Evolutionary conservation across 257 asterid genomes (phyloP).

Genomic region (Datura wrightii): DNA sequence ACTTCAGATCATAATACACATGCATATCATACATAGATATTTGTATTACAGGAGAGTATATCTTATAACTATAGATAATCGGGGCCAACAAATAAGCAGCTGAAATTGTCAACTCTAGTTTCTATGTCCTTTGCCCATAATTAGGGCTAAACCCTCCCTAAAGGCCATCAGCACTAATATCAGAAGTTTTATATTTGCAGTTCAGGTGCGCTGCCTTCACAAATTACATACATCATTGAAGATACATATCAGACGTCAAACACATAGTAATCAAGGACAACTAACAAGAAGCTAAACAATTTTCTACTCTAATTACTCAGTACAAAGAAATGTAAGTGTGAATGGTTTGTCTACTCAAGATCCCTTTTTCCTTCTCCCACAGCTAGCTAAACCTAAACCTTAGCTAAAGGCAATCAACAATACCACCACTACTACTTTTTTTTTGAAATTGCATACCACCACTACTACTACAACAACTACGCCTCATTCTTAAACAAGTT

Average conservation of each 20-base stretch:
- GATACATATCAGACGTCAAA: neutral
- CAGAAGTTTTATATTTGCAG: neutral
- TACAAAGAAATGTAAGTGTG: neutral
- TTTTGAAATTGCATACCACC: neutral
- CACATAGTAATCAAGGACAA: neutral
- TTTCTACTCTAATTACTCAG: neutral
- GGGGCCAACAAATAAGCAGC: constrained; percentile 3
- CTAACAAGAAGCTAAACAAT: neutral
- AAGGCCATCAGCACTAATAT: neutral
- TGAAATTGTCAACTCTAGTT: constrained; percentile 11
- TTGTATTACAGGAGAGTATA: neutral
- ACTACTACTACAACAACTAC: neutral
- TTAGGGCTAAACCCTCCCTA: neutral
- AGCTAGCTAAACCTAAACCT: constrained; percentile 5
- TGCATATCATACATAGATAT: neutral
- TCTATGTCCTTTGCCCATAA: neutral
- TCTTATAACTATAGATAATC: neutral
- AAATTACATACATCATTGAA: neutral
- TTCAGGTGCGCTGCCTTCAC: neutral
- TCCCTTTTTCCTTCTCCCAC: neutral
- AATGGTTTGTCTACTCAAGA: neutral
- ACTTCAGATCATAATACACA: neutral
- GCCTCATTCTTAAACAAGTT: neutral
- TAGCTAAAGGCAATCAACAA: constrained; percentile 18
- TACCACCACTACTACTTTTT: neutral